phyloP scores from a whole-genome alignment of 805 yeast genomes.

The Saccharomycopsis sp. region DNA sequence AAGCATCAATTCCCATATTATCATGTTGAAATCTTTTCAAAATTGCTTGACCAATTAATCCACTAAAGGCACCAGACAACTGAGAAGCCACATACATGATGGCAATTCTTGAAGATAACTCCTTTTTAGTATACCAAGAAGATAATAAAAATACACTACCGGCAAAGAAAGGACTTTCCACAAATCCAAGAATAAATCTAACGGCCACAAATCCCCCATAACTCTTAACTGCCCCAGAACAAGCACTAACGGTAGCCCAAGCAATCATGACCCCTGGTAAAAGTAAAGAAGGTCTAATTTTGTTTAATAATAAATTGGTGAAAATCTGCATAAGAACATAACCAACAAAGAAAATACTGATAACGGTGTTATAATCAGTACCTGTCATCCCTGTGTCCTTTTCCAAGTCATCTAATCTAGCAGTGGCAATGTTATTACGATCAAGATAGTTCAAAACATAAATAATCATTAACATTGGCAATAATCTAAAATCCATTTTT shows the following conservation, averaged over 20 bases:
- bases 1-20: constrained; percentile 27
- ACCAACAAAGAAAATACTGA: constrained; percentile 33
- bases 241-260: constrained; percentile 26
- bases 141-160: constrained; percentile 28
- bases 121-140: constrained; percentile 35
- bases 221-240: constrained; percentile 34
- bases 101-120: constrained; percentile 37
- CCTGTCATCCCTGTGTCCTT: constrained; percentile 41
- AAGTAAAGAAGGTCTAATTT: constrained; percentile 40
- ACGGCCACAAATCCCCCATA: constrained; percentile 35
- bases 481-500: constrained; percentile 38
- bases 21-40: constrained; percentile 20
- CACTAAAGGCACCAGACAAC: constrained; percentile 46
- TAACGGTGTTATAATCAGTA: constrained; percentile 39
- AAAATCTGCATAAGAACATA: constrained; percentile 40
- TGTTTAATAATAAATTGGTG: constrained; percentile 33
- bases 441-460: constrained; percentile 42
- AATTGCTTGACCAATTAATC: constrained; percentile 39
- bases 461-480: constrained; percentile 41
- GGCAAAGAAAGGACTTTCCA: constrained; percentile 36
- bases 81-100: constrained; percentile 42
- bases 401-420: constrained; percentile 45
- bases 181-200: constrained; percentile 35
- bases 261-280: constrained; percentile 36
- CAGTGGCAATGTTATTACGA: constrained; percentile 38